A percentile compares a stretch with the other conserved stretches of the same genome.
These are phyloP conservation scores for Elaeis oleifera DNA, from an alignment of 202 grass and related monocot genomes.

Conservation along the genomic window DNA sequence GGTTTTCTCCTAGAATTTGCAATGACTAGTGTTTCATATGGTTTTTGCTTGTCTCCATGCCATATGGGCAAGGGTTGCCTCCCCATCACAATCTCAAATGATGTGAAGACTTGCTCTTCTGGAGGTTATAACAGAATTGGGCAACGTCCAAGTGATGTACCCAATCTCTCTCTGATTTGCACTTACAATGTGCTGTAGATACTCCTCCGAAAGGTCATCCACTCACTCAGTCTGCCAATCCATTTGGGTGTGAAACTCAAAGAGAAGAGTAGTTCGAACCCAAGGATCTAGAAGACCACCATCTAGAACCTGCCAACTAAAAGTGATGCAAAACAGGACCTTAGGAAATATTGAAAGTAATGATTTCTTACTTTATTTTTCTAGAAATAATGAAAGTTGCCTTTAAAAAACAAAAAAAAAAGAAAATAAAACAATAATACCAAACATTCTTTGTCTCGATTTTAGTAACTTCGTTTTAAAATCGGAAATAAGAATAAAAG, in stretches of 20 bases:
- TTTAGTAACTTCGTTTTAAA: no score
- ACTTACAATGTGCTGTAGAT: background rate
- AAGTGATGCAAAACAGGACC: no score
- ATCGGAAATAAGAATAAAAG: no score
- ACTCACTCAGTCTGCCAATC: background rate
- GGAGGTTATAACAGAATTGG: background rate
- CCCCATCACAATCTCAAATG: no score
- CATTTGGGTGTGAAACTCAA: background rate
- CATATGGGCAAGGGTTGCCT: background rate
- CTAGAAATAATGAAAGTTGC: no score
- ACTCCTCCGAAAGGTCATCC: background rate
- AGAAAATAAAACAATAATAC: no score
- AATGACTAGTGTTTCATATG: background rate
- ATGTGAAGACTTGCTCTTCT: background rate
- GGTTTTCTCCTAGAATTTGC: background rate
- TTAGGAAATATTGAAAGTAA: no score
- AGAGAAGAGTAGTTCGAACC: background rate
- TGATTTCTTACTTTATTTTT: no score
- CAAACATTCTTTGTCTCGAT: no score
- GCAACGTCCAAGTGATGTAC: background rate
- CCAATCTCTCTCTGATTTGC: background rate
- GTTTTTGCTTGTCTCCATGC: background rate
- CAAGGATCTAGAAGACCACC: background rate
- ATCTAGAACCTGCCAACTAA: background rate
- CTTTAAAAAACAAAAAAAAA: no score